Conservation (phyloP, 1,284 basidiomycete genomes). For the Papiliotrema fonsecae region DNA sequence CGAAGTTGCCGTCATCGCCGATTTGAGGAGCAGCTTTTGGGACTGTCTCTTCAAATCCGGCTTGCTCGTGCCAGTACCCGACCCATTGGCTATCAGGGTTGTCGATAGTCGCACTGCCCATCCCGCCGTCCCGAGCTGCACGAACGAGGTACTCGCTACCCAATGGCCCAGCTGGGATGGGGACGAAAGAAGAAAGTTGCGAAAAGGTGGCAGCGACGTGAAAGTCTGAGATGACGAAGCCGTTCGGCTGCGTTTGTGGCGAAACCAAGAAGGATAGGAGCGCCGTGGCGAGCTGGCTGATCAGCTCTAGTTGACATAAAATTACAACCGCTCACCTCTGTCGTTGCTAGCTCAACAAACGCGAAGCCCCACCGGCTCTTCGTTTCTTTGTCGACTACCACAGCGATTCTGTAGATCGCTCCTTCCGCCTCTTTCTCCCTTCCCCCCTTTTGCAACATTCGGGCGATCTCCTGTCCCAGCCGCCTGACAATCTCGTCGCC, state of each 20-base stretch:
- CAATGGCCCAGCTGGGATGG: constrained; percentile 55
- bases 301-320: constrained; percentile 3
- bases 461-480: constrained; percentile 64
- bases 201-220: constrained; percentile 85
- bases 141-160: constrained; percentile 32
- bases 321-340: constrained; percentile 56
- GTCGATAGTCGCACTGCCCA: constrained; percentile 45
- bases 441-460: constrained; percentile 59
- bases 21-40: constrained; percentile 20
- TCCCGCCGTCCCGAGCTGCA: constrained; percentile 31
- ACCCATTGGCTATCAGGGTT: constrained; percentile 55
- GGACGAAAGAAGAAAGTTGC: constrained; percentile 76
- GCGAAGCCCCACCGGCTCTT: constrained; percentile 83
- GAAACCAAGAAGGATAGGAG: constrained; percentile 76
- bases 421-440: constrained; percentile 66
- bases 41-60: constrained; percentile 26
- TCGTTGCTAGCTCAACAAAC: constrained; percentile 82
- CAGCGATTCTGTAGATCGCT: constrained; percentile 76
- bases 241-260: constrained; percentile 72
- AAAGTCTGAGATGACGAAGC: constrained; percentile 77
- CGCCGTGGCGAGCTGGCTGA: constrained; percentile 54
- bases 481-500: constrained; percentile 49
- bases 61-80: constrained; percentile 39
- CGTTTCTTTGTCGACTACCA: constrained; percentile 78
- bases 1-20: constrained; percentile 13